phyloP scores from a whole-genome alignment of 192 early-diverging fungal genomes.

The Allomyces javanicus region DNA sequence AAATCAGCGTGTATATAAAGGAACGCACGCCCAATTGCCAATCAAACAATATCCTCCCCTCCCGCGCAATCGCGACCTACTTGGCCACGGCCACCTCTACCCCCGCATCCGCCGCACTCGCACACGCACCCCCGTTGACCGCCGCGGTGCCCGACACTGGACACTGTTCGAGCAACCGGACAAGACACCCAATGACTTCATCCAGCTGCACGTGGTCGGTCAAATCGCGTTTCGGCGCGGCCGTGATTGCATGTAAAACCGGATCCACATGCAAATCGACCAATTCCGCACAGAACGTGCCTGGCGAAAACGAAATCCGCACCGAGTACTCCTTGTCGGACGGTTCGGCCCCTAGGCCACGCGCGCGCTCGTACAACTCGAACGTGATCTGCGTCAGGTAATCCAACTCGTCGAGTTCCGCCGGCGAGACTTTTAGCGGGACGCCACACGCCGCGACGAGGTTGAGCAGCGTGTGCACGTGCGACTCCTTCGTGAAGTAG shows the following conservation, averaged over 20 bases:
- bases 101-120: no score
- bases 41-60: no score
- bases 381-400: slow-evolving; percentile 96
- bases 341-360: slow-evolving; percentile 15
- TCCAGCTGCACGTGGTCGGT: slow-evolving; percentile 65
- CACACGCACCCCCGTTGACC: no score
- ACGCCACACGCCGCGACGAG: slow-evolving; percentile 71
- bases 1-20: no score
- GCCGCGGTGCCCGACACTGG: no score
- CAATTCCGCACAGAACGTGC: slow-evolving; percentile 75
- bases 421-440: slow-evolving; percentile 40
- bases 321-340: slow-evolving; percentile 61
- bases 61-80: no score
- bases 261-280: slow-evolving; percentile 67
- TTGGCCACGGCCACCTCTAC: no score
- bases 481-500: slow-evolving; percentile 91
- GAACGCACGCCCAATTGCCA: no score
- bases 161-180: slow-evolving; percentile 23
- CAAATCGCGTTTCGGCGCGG: slow-evolving; percentile 69
- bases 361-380: slow-evolving; percentile 76
- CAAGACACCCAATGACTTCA: slow-evolving; percentile 38
- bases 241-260: slow-evolving; percentile 58
- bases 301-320: slow-evolving; percentile 71
- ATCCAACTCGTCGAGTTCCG: slow-evolving; percentile 68
- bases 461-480: slow-evolving; percentile 83